These are phyloP conservation scores for Rhododendron mucronatum DNA, from an alignment of 148 eudicot genomes.

Conservation along the genomic window DNA sequence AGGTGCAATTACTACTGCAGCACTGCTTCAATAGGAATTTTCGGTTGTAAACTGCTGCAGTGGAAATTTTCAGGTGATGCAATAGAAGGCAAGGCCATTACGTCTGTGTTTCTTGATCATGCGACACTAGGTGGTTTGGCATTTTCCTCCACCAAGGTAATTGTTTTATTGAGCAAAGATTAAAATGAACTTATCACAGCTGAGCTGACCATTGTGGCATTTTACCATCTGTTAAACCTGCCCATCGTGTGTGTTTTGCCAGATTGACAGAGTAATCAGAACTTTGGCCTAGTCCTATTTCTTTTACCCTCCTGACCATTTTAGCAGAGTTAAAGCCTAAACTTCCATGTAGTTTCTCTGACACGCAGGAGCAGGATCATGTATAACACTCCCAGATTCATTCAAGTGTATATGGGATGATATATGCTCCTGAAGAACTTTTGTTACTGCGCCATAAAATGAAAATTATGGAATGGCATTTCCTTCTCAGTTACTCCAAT, in stretches of 20 bases:
- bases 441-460: neutral
- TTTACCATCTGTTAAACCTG: neutral
- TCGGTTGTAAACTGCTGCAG: neutral
- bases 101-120: slow-evolving; percentile 61
- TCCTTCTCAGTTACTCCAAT: neutral
- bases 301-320: neutral
- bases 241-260: neutral
- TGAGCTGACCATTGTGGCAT: neutral
- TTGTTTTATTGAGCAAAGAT: neutral
- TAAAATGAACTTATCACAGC: neutral
- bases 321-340: neutral
- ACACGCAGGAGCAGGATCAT: neutral
- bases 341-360: neutral
- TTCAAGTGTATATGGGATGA: neutral
- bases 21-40: neutral
- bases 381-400: neutral
- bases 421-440: neutral
- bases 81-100: slow-evolving; percentile 80
- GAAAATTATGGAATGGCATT: neutral
- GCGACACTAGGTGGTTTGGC: slow-evolving; percentile 83
- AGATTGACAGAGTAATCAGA: neutral
- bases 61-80: slow-evolving; percentile 55
- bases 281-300: neutral
- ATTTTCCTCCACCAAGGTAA: slow-evolving; percentile 95
- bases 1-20: slow-evolving; percentile 1